Base-by-base conservation (phyloP, 208 protist species). In the Leishmania guyanensis region DNA sequence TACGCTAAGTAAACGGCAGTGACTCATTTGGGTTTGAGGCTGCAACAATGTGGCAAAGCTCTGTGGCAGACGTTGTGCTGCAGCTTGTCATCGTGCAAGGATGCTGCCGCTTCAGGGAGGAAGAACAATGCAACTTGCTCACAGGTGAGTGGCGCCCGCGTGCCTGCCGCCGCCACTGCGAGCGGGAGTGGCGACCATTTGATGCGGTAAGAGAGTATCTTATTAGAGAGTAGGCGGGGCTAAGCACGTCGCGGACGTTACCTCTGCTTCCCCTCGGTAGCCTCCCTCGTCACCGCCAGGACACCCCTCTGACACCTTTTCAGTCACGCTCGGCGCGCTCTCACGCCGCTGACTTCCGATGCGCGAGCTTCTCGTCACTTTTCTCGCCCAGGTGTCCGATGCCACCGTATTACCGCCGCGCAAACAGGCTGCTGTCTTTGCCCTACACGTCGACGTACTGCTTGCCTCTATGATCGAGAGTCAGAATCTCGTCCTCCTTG, bases 51-150 rank as follows among this genome's bases (percentile, higher is more conserved):
- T 26, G 22, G 66, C 64, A 17, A 68, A 43, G 36, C 66, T 48
- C 1, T 70, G 10, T 14, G 14, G 48, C 53, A 10, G 29, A 14
- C 12, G 10, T 14, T 12, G 43, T n/a, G 6, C 66, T 26, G 39
- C 46, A 12, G 62, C 66, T 22, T 17, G 33, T 50, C 33, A 33
- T 12, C 20, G 20, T 33, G 64, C 72, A 86, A 29, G 14, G 46
- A 79, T 29, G 78, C 74, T n/a, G 78, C 65, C 8, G 73, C 83
- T n/a, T 58, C 58, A 39, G 83, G 78, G 17, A 86, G 75, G 69
- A 66, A 77, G n/a, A 86, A 74, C n/a, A 77, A 46, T 20, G 60
- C 33, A 3, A 58, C 36, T 26, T 33, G 73, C 50, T 86, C 83
- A 9, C 70, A 66, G 10, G 68, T 69, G 6, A 83, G 65, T 10